phyloP scores from a whole-genome alignment of 2,329 filamentous ascomycete genomes.

The Setomelanomma holmii region DNA sequence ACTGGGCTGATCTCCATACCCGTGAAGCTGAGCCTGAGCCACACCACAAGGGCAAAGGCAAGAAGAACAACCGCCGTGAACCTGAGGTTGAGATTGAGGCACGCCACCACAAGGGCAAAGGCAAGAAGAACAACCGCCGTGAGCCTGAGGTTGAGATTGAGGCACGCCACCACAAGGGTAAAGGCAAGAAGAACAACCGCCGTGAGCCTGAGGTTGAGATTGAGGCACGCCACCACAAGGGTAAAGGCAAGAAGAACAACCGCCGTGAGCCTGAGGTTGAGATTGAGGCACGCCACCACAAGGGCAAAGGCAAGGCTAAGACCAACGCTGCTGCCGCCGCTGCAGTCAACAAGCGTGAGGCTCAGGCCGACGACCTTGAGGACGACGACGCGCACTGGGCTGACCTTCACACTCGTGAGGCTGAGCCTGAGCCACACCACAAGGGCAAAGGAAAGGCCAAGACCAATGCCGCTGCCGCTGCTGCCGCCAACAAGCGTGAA shows the following conservation, averaged over 20 bases:
- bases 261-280: too few species aligned
- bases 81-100: neutral
- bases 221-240: constrained; percentile 23
- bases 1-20: constrained; percentile 4
- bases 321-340: neutral
- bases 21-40: neutral
- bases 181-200: constrained; percentile 5
- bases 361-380: constrained; percentile 8
- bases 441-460: neutral
- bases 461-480: too few species aligned
- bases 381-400: constrained; percentile 15
- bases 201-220: neutral
- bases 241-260: constrained; percentile 9
- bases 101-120: constrained; percentile 25
- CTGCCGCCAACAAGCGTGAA: neutral
- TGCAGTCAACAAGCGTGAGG: constrained; percentile 5
- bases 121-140: constrained; percentile 3
- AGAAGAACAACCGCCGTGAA: constrained; percentile 1
- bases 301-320: constrained; percentile 16
- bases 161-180: constrained; percentile 27
- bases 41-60: constrained; percentile 20
- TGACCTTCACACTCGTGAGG: constrained; percentile 13
- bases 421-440: constrained; percentile 1
- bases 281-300: too few species aligned
- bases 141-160: neutral